Conservation (phyloP, 192 early-diverging fungal species). For the Phycomyces blakesleeanus region DNA sequence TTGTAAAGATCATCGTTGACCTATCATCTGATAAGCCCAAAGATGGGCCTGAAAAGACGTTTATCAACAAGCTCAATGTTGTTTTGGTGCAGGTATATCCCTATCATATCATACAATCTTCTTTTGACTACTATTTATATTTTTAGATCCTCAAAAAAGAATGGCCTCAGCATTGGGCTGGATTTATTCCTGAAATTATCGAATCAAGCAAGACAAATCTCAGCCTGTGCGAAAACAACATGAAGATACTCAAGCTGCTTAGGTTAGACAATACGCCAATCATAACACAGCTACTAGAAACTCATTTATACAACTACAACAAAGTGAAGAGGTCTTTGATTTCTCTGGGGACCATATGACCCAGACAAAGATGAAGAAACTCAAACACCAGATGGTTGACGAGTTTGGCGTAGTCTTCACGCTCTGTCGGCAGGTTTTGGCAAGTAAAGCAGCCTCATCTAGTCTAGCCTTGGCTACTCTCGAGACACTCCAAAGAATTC, state of each 20-base stretch:
- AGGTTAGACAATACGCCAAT: background rate
- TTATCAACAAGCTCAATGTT: slow-evolving; percentile 18
- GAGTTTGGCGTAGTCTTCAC: slow-evolving; percentile 14
- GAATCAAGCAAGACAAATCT: slow-evolving; percentile 17
- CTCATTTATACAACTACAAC: too few species aligned
- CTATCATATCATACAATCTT: background rate
- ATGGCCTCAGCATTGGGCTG: slow-evolving; percentile 28
- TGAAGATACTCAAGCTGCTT: slow-evolving; percentile 18
- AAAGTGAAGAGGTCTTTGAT: slow-evolving; percentile 28
- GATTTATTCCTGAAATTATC: slow-evolving; percentile 21
- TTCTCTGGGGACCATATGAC: slow-evolving; percentile 19
- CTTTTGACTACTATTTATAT: background rate
- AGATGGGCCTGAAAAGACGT: background rate
- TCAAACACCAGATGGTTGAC: slow-evolving; percentile 17
- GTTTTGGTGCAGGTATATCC: slow-evolving; percentile 15
- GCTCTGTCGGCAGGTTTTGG: slow-evolving; percentile 11
- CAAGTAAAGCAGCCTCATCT: background rate
- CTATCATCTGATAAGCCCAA: slow-evolving; percentile 6
- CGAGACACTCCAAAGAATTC: slow-evolving; percentile 8
- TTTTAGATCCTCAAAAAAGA: slow-evolving; percentile 26
- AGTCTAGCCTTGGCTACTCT: background rate
- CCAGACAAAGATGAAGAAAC: slow-evolving; percentile 19
- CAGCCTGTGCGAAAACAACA: slow-evolving; percentile 24
- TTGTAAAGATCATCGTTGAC: slow-evolving; percentile 16
- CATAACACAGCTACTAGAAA: too few species aligned